These are phyloP conservation scores for Thraustochytrium striatum DNA, from an alignment of 352 stramenopile genomes.

Conservation along the genomic window DNA sequence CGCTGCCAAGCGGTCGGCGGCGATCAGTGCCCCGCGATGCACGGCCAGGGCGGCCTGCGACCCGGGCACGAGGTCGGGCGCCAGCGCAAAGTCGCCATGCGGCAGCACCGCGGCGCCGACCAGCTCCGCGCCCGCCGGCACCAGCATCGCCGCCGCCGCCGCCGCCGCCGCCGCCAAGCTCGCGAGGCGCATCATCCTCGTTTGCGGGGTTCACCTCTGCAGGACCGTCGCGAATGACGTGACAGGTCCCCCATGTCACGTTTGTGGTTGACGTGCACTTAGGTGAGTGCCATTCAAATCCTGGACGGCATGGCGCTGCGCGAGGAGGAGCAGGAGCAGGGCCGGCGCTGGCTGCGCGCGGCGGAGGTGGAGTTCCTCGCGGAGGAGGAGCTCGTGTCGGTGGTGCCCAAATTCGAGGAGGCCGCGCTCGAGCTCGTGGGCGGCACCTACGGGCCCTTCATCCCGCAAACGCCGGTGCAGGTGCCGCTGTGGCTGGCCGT, in stretches of 20 bases:
- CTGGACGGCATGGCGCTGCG: too few species aligned
- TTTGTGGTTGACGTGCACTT: too few species aligned
- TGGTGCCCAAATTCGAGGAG: constrained; percentile 73
- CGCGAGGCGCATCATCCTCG: too few species aligned
- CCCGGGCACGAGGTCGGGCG: not conserved
- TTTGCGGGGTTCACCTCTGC: too few species aligned
- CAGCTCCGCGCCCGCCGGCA: not conserved
- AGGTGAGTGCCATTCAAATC: too few species aligned
- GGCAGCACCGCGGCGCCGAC: constrained; percentile 15
- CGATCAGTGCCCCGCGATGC: constrained; percentile 1
- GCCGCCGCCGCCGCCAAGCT: not conserved
- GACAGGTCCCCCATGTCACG: too few species aligned
- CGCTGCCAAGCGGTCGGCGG: not conserved
- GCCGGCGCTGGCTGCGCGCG: not conserved
- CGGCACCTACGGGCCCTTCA: constrained; percentile 78
- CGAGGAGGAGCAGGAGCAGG: too few species aligned
- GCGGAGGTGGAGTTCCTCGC: constrained; percentile 54
- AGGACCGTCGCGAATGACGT: too few species aligned
- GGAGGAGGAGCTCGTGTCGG: constrained; percentile 75
- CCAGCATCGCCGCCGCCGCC: not conserved
- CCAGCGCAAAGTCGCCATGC: constrained; percentile 44
- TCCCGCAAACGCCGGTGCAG: constrained; percentile 70
- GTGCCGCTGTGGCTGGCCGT: constrained; percentile 80
- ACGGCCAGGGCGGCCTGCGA: not conserved
- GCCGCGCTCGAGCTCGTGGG: constrained; percentile 46